Percentiles rank a stretch among this genome's conserved stretches.
Evolutionary conservation across 768 basidiomycete genomes (phyloP).

Genomic region (Russula dissimulans): DNA sequence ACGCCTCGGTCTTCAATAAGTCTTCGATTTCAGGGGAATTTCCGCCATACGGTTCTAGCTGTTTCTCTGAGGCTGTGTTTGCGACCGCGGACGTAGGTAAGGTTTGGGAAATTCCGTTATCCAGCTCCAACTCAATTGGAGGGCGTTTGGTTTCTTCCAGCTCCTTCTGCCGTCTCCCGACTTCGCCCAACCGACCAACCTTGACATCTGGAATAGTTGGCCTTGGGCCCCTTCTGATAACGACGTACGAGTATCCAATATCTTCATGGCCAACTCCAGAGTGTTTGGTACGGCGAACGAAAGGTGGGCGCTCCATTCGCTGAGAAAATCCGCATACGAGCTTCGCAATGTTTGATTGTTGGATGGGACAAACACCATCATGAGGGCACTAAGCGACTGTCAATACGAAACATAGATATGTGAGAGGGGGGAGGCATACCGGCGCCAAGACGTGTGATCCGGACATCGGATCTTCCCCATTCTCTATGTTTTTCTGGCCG

Average conservation of each 20-base stretch:
- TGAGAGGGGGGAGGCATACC: slow-evolving; percentile 37
- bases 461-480: slow-evolving; percentile 30
- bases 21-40: slow-evolving; percentile 36
- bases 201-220: slow-evolving; percentile 35
- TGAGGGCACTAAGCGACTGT: slow-evolving; percentile 68
- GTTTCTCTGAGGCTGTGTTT: not conserved
- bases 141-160: slow-evolving; percentile 24
- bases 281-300: slow-evolving; percentile 84
- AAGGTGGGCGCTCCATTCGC: slow-evolving; percentile 76
- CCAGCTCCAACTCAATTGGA: slow-evolving; percentile 20
- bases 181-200: slow-evolving; percentile 44
- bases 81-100: not conserved
- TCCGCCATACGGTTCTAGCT: not conserved
- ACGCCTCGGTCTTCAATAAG: slow-evolving; percentile 63
- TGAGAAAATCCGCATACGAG: slow-evolving; percentile 80
- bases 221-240: slow-evolving; percentile 69
- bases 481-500: slow-evolving; percentile 50
- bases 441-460: slow-evolving; percentile 87
- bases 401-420: slow-evolving; percentile 5
- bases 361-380: slow-evolving; percentile 75
- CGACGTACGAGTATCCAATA: slow-evolving; percentile 82
- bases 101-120: slow-evolving; percentile 12
- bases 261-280: slow-evolving; percentile 79
- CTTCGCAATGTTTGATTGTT: slow-evolving; percentile 40
- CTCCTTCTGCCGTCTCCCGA: slow-evolving; percentile 39